Conservation (phyloP, 768 basidiomycete genomes). For the Lentinula lateritia region DNA sequence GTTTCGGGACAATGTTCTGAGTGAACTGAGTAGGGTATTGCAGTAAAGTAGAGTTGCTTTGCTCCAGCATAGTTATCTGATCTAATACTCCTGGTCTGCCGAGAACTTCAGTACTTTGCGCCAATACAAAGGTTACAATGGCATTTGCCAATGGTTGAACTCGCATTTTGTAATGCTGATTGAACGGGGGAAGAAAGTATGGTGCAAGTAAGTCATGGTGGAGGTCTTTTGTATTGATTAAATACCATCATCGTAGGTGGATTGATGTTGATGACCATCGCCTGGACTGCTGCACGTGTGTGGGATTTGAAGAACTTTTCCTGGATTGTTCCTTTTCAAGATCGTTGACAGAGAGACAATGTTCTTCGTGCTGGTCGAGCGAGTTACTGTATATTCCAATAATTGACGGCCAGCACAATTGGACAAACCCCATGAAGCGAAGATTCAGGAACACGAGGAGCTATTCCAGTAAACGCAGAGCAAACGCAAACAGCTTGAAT, state of each 20-base stretch:
- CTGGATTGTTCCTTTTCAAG: too few species aligned
- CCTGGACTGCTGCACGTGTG: neutral
- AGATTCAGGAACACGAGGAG: too few species aligned
- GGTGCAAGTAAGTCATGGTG: neutral
- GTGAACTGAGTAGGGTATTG: conserved; percentile 7
- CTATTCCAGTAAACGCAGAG: too few species aligned
- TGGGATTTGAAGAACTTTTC: neutral
- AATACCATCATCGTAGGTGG: neutral
- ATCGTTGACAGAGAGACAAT: too few species aligned
- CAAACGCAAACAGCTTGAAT: too few species aligned
- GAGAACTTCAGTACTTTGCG: neutral
- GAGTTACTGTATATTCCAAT: too few species aligned
- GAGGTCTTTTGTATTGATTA: neutral
- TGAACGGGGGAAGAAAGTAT: neutral
- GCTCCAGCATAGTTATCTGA: conserved; percentile 3
- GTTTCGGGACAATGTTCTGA: conserved; percentile 4
- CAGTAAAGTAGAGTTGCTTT: conserved; percentile 4
- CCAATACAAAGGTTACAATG: neutral
- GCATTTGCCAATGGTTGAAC: neutral
- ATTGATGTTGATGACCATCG: neutral
- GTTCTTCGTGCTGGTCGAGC: too few species aligned
- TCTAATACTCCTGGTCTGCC: neutral
- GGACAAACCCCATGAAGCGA: too few species aligned
- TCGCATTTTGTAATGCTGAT: neutral
- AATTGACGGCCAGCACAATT: too few species aligned